phyloP scores from a whole-genome alignment of 768 basidiomycete species.

The Boletus rex-veris region DNA sequence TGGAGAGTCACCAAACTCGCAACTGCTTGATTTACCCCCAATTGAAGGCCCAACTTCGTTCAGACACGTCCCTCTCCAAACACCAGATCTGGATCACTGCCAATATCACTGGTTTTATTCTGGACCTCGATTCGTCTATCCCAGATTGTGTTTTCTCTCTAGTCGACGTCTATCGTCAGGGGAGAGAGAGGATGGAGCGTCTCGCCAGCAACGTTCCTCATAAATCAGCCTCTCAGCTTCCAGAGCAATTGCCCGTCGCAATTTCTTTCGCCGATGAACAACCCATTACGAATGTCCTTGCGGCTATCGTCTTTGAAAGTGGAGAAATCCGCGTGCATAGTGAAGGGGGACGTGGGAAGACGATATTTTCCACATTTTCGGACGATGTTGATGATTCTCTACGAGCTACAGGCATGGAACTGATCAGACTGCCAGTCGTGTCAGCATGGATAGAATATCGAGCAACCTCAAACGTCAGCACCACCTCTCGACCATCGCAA shows the following conservation, averaged over 20 bases:
- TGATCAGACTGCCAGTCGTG: constrained; percentile 70
- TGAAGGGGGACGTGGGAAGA: constrained; percentile 39
- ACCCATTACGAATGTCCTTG: constrained; percentile 58
- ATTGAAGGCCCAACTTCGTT: constrained; percentile 72
- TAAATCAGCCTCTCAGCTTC: constrained; percentile 6
- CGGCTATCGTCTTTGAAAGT: constrained; percentile 74
- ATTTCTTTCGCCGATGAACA: constrained; percentile 16
- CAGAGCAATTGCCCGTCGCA: constrained; percentile 3
- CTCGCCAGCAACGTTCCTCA: constrained; percentile 56
- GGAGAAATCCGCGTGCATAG: constrained; percentile 79
- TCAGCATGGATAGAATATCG: constrained; percentile 84
- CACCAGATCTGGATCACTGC: constrained; percentile 61
- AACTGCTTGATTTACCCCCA: constrained; percentile 78
- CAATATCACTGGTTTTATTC: constrained; percentile 76
- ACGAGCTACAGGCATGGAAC: constrained; percentile 48
- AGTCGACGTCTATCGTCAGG: constrained; percentile 79
- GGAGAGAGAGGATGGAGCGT: constrained; percentile 71
- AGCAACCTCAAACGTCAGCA: constrained; percentile 44
- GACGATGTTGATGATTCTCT: constrained; percentile 54
- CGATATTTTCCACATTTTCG: constrained; percentile 33
- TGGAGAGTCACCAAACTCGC: constrained; percentile 60
- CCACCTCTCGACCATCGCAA: constrained; percentile 36
- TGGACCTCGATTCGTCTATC: constrained; percentile 81
- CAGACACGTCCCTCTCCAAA: constrained; percentile 44
- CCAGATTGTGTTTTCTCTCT: constrained; percentile 77